Evolutionary conservation across 2,329 filamentous ascomycete species (phyloP).

Genomic region (Botryotinia globosa): DNA sequence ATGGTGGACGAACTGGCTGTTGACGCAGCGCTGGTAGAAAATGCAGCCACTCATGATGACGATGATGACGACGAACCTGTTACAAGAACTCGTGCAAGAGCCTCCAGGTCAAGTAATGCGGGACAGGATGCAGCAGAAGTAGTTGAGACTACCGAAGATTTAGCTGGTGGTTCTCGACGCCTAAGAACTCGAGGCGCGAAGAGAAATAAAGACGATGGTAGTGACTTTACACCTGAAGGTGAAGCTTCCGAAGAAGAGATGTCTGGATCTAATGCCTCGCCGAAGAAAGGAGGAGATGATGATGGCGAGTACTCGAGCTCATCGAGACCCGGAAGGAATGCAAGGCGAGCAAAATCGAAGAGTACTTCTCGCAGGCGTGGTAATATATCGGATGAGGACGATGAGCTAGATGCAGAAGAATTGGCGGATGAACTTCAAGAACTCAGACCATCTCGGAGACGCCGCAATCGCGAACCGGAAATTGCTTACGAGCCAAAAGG

Average conservation of each 20-base stretch:
- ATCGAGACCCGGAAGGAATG: conserved; percentile 49
- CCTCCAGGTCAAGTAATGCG: conserved; percentile 40
- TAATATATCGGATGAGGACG: conserved; percentile 52
- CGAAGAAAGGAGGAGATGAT: conserved; percentile 44
- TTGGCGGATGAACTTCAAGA: conserved; percentile 65
- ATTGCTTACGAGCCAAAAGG: conserved; percentile 59
- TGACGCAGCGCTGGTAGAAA: conserved; percentile 18
- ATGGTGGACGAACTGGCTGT: conserved; percentile 26
- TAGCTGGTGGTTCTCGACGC: conserved; percentile 33
- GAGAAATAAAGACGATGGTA: conserved; percentile 34
- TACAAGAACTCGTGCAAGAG: conserved; percentile 43
- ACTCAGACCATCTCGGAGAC: conserved; percentile 49
- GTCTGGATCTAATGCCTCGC: conserved; percentile 42
- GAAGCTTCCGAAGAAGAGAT: conserved; percentile 52
- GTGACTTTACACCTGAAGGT: conserved; percentile 39
- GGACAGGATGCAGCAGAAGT: conserved; percentile 47
- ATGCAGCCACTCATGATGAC: conserved; percentile 26
- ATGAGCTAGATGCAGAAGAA: conserved; percentile 61
- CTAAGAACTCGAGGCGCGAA: conserved; percentile 33
- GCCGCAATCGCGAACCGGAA: conserved; percentile 50
- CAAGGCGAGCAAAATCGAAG: conserved; percentile 43
- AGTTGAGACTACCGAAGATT: conserved; percentile 45
- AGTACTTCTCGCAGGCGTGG: conserved; percentile 47
- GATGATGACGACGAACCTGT: conserved; percentile 38
- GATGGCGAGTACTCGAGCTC: conserved; percentile 49